A percentile compares a stretch with the other conserved stretches of the same genome.
These are phyloP conservation scores for Neoscytalidium dimidiatum DNA, from an alignment of 2,329 filamentous ascomycete genomes.

Conservation along the genomic window DNA sequence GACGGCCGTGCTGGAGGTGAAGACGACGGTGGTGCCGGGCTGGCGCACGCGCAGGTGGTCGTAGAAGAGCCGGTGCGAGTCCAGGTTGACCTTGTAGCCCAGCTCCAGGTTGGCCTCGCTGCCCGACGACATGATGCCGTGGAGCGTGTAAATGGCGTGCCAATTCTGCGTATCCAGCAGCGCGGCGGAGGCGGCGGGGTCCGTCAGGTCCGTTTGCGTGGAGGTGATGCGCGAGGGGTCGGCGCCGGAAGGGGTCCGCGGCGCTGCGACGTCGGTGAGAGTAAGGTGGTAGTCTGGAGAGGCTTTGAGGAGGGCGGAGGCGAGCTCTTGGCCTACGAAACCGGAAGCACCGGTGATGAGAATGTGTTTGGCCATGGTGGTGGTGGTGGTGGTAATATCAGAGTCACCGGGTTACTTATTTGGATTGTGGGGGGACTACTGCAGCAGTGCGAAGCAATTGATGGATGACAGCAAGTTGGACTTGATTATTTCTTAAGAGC, in stretches of 20 bases:
- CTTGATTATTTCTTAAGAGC: background rate
- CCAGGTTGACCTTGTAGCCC: slow-evolving; percentile 59
- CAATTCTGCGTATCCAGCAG: slow-evolving; percentile 13
- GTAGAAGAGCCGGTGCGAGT: slow-evolving; percentile 54
- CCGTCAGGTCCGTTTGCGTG: slow-evolving; percentile 22
- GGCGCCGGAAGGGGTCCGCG: slow-evolving; percentile 15
- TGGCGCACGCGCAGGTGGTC: slow-evolving; percentile 50
- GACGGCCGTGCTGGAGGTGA: slow-evolving; percentile 60
- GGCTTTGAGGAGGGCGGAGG: slow-evolving; percentile 20
- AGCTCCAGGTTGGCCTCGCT: slow-evolving; percentile 60
- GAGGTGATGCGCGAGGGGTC: slow-evolving; percentile 10
- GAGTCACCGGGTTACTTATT: background rate
- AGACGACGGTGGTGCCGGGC: slow-evolving; percentile 57
- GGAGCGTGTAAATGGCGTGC: slow-evolving; percentile 53
- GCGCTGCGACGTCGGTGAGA: slow-evolving; percentile 23
- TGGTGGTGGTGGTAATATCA: background rate
- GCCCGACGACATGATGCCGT: slow-evolving; percentile 65
- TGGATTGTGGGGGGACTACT: background rate
- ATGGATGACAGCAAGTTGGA: background rate
- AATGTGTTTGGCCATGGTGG: slow-evolving; percentile 13
- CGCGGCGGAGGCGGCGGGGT: background rate
- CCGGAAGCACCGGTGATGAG: slow-evolving; percentile 26
- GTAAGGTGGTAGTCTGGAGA: slow-evolving; percentile 19
- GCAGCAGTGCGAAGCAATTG: background rate
- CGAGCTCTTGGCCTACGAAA: slow-evolving; percentile 26